Base-by-base conservation (phyloP, 345 rosid genomes). In the Cardiospermum halicacabum region DNA sequence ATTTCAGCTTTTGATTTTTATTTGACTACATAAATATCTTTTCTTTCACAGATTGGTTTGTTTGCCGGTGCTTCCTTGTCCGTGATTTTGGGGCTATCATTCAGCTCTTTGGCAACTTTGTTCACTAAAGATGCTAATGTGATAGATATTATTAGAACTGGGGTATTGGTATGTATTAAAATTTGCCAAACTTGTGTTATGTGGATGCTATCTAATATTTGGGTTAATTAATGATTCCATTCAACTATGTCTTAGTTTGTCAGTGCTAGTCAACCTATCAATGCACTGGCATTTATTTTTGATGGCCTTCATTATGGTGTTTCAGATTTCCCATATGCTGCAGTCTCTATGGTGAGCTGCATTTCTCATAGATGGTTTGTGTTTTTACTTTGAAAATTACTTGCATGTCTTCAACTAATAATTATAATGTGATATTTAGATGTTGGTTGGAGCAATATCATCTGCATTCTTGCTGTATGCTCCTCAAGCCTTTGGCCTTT, bases 231-330 rank as follows among this genome's bases (percentile, higher is more conserved):
- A 11, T 47, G 25, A 58, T n/a, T 53, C 62, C 56, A 42, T 62
- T 13, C 30, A 15, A 53, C 54, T 55, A 43, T 56, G 24, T 67
- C 30, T 22, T 84, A 92, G 98, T 92, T 89, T 32, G 96, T 88
- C 13, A 81, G 94, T 36, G 95, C 87, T 25, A 90, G 91, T 64
- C 99, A 90, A 77, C 99, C 99, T 25, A 53, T 94, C 30, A 93
- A 87, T 70, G 94, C 97, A 26, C 74, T 90, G 27, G 99, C 99
- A 27, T 94, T 82, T 74, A 85, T 90, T 54, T 90, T 88, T 70
- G 99, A 90, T 64, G 99, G 99, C 54, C 92, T 94, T 27, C 97
- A 88, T 69, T 94, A 81, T 67, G 99, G 99, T 26, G 85, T 88
- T 73, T 94, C 96, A 0, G 99, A 94, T 81, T 94, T 94, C 72